Evolutionary conservation across 192 early-diverging fungal genomes (phyloP), one percentile per base, ranked within the genome.

Genomic region (Coemansia sp.): DNA sequence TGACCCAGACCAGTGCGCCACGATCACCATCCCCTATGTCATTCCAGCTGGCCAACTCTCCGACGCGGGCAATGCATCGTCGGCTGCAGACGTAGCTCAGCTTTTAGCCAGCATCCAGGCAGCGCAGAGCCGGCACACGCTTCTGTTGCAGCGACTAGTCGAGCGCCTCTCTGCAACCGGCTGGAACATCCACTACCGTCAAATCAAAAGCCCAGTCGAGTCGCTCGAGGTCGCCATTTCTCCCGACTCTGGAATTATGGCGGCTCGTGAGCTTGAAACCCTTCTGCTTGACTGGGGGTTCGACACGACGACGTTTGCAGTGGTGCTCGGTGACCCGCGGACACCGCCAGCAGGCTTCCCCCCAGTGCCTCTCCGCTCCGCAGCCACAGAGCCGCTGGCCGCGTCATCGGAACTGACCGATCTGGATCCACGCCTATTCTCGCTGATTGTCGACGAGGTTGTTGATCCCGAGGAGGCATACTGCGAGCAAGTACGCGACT

Each of bases 381-480:
- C 27, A 22, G 36, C 37, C 22, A n/a, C 18, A n/a, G 31, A 9
- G 19, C 23, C 12, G 23, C 2, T 6, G 22, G 5, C 22, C 7
- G 22, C 28, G n/a, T 23, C 36, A 31, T 56, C 51, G 5, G 53
- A 51, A n/a, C 30, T 46, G 30, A 31, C 19, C 3, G 60, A 59
- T 18, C 54, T 64, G 19, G 60, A 64, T 19, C 64, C 67, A 10
- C 47, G 40, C 4, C 40, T 71, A 14, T 71, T 71, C 12, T 71
- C 67, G 14, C 60, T 71, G 17, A 55, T 71, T 39, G 60, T 71
- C 27, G 60, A 71, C 21, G 60, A 64, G 30, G 51, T 71, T 4
- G 67, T 71, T 23, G 67, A 71, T 14, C 67, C 67, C 14, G 60
- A 71, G n/a, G 67, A 59, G 44, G 67, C 56, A 2, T 71, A 71